phyloP scores from a whole-genome alignment of 2,329 filamentous ascomycete genomes.

The Hortaea sp. region DNA sequence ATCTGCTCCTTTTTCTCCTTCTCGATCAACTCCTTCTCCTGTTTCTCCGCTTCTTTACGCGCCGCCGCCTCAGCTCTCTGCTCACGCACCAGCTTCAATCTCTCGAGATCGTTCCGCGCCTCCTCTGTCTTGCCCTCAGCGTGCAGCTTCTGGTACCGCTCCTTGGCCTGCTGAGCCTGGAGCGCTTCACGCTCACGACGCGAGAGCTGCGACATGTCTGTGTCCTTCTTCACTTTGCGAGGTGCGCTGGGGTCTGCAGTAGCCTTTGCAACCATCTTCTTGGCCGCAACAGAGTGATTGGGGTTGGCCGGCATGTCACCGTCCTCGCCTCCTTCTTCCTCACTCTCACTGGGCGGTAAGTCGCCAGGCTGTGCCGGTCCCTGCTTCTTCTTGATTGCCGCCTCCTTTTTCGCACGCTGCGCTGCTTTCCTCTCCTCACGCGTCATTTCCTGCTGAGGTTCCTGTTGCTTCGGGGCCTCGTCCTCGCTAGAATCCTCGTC shows the following conservation, averaged over 20 bases:
- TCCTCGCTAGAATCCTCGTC: slow-evolving; percentile 34
- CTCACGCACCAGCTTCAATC: slow-evolving; percentile 72
- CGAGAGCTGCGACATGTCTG: slow-evolving; percentile 45
- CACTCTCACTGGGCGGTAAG: slow-evolving; percentile 59
- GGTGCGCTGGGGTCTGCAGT: background rate
- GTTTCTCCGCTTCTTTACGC: slow-evolving; percentile 60
- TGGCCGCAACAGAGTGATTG: slow-evolving; percentile 63
- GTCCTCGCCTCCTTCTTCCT: slow-evolving; percentile 48
- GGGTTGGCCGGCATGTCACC: slow-evolving; percentile 74
- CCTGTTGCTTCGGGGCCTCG: slow-evolving; percentile 28
- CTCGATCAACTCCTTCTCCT: slow-evolving; percentile 45
- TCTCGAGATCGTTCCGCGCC: slow-evolving; percentile 78
- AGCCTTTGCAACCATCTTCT: slow-evolving; percentile 55
- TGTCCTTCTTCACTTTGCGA: slow-evolving; percentile 49
- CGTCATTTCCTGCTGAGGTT: slow-evolving; percentile 48
- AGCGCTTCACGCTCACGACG: slow-evolving; percentile 66
- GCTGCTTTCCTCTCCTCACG: slow-evolving; percentile 81
- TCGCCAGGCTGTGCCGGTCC: slow-evolving; percentile 72
- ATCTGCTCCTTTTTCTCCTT: slow-evolving; percentile 43
- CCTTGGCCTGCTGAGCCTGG: slow-evolving; percentile 78
- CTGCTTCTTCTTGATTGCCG: slow-evolving; percentile 67
- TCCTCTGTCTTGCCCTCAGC: slow-evolving; percentile 95
- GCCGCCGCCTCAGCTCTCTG: slow-evolving; percentile 75
- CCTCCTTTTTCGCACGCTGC: slow-evolving; percentile 84
- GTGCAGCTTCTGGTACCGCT: slow-evolving; percentile 84